These are phyloP conservation scores for Dendrobium catenatum DNA, from an alignment of 106 monocot species.

Conservation along the genomic window DNA sequence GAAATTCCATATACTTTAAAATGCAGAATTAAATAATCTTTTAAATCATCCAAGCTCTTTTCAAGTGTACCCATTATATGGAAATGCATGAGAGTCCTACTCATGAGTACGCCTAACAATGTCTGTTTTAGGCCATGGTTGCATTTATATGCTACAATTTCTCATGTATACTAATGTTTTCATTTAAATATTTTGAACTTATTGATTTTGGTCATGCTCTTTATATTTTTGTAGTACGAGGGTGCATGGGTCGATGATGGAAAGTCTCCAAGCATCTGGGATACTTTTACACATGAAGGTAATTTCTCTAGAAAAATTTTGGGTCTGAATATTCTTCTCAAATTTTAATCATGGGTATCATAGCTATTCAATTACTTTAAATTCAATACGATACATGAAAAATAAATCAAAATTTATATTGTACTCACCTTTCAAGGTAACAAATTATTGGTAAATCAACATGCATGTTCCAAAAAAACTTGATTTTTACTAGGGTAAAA, in stretches of 20 bases:
- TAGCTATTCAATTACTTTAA: no score
- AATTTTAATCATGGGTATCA: no score
- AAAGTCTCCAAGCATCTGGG: not conserved
- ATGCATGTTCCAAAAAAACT: not conserved
- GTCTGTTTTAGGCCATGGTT: not conserved
- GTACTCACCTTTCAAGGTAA: not conserved
- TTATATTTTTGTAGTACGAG: slow-evolving; percentile 4
- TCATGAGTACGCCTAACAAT: no score
- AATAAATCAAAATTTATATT: no score
- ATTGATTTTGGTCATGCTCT: not conserved
- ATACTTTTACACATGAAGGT: slow-evolving; percentile 7
- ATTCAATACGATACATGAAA: no score
- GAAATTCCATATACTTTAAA: no score
- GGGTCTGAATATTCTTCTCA: no score
- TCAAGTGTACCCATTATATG: no score
- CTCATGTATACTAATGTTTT: not conserved
- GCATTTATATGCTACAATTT: not conserved
- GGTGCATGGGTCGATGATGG: slow-evolving; percentile 13
- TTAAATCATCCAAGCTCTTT: no score
- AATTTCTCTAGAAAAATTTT: not conserved
- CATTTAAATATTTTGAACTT: not conserved
- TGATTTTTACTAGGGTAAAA: no score
- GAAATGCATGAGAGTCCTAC: no score
- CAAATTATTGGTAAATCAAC: not conserved
- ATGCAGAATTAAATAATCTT: no score